A percentile compares a stretch with the other conserved stretches of the same genome.
phyloP scores from a whole-genome alignment of 768 basidiomycete genomes.

The Inosperma sp. region DNA sequence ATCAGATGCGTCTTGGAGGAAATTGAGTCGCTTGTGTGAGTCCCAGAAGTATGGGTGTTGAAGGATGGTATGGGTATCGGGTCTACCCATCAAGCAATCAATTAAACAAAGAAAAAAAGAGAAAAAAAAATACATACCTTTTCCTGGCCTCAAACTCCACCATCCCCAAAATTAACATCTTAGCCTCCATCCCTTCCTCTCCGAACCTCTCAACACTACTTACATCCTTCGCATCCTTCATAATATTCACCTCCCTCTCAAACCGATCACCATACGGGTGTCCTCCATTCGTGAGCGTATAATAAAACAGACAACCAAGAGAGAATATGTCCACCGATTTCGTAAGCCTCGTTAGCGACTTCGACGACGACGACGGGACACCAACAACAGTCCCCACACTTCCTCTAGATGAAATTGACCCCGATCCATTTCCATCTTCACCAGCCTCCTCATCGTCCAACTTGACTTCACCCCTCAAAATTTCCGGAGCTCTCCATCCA shows the following conservation, averaged over 20 bases:
- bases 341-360: conserved; percentile 68
- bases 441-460: conserved; percentile 71
- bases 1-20: conserved; percentile 97
- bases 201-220: conserved; percentile 74
- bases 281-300: conserved; percentile 80
- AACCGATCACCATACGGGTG: conserved; percentile 95
- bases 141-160: conserved; percentile 67
- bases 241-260: conserved; percentile 91
- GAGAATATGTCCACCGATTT: conserved; percentile 97
- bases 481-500: conserved; percentile 97
- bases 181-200: conserved; percentile 91
- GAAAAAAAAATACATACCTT: conserved; percentile 46
- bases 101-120: conserved; percentile 1
- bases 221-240: conserved; percentile 73
- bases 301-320: conserved; percentile 92
- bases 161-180: conserved; percentile 75
- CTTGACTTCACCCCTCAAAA: conserved; percentile 89
- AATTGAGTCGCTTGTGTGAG: conserved; percentile 73
- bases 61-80: conserved; percentile 82
- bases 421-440: conserved; percentile 30
- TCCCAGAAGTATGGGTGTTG: conserved; percentile 98
- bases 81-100: conserved; percentile 42
- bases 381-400: conserved; percentile 52
- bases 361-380: conserved; percentile 19
- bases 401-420: conserved; percentile 60